Base-by-base conservation (phyloP, 331 rosid species). In the Ulmus americana region DNA sequence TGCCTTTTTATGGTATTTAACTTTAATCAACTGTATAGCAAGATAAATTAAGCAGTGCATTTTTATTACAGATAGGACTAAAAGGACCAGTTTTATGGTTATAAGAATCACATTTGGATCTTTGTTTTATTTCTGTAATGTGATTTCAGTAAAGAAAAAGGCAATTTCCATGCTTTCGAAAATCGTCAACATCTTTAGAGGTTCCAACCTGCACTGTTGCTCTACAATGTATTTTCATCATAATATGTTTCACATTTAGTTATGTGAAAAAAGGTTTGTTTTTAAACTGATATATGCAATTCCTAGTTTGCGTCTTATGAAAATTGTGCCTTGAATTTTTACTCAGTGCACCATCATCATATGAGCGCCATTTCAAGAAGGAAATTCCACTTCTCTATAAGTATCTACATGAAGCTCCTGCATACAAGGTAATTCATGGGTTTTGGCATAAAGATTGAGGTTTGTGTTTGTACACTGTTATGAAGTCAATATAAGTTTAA, bases 321-420 rank as follows among this genome's bases (percentile, higher is more conserved):
- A 50, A 7, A 47, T 60, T 59, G 13, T 39, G 61, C 52, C 47
- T 83, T 57, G 64, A 55, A 55, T 47, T 76, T 35, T 59, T 59
- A 4, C 81, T 71, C 45, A 90, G 96, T 74, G 95, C 88, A 38
- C 95, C 96, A 63, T 78, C 88, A 54, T 75, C 91, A 39, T 90
- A 80, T 81, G 96, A 86, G 81, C 78, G 83, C 61, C 88, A 86
- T n/a, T 90, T 90, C 64, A 72, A 59, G 74, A 74, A 71, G 55
- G 90, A 86, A 48, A 78, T 77, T 75, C 87, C 91, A 28, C 85
- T 79, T 59, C 67, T 86, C 57, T 84, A 84, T 59, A 71, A 69
- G 70, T 82, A 86, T 69, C 85, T 86, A 48, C 61, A 48, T 63
- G 89, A 79, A 59, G 85, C 90, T 79, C 83, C 86, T 45, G 14